Percentiles rank a stretch among this genome's conserved stretches.
Evolutionary conservation across 306 rosid species (phyloP).

Genomic region (Acacia crassicarpa): DNA sequence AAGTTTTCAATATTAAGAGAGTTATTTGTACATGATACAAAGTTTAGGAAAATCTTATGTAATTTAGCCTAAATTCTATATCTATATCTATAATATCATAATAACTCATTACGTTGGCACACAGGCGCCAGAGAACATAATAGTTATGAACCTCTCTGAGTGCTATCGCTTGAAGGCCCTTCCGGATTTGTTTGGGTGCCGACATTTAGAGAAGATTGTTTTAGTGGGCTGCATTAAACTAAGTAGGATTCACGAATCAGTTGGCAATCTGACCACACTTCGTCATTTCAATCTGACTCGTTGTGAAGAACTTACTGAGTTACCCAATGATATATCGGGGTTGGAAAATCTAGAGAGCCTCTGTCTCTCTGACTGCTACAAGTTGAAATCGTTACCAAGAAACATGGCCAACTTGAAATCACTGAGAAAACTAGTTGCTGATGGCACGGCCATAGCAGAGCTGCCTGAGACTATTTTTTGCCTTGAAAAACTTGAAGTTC

Average conservation of each 20-base stretch:
- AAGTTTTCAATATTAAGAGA: no score
- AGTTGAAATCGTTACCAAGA: conserved; percentile 47
- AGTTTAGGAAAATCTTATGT: no score
- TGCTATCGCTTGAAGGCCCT: conserved; percentile 39
- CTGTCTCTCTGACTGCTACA: conserved; percentile 37
- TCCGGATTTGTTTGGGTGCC: conserved; percentile 58
- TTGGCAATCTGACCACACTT: conserved; percentile 43
- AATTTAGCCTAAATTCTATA: no score
- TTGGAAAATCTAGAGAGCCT: conserved; percentile 52
- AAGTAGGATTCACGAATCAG: conserved; percentile 46
- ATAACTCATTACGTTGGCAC: background rate
- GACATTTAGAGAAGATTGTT: conserved; percentile 46
- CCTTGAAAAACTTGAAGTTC: conserved; percentile 48
- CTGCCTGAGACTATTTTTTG: conserved; percentile 52
- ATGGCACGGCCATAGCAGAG: conserved; percentile 39
- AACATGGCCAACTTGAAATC: conserved; percentile 48
- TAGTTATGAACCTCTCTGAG: conserved; percentile 45
- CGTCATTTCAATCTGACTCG: conserved; percentile 47
- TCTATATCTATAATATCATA: background rate
- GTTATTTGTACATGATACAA: no score
- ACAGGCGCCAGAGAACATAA: conserved; percentile 55
- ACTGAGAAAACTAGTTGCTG: conserved; percentile 45
- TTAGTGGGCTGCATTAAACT: conserved; percentile 45
- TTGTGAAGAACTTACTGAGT: conserved; percentile 38
- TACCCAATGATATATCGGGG: conserved; percentile 54